These are phyloP conservation scores for Akanthomyces dipterigenus DNA, from an alignment of 2,329 filamentous ascomycete genomes.

Conservation along the genomic window DNA sequence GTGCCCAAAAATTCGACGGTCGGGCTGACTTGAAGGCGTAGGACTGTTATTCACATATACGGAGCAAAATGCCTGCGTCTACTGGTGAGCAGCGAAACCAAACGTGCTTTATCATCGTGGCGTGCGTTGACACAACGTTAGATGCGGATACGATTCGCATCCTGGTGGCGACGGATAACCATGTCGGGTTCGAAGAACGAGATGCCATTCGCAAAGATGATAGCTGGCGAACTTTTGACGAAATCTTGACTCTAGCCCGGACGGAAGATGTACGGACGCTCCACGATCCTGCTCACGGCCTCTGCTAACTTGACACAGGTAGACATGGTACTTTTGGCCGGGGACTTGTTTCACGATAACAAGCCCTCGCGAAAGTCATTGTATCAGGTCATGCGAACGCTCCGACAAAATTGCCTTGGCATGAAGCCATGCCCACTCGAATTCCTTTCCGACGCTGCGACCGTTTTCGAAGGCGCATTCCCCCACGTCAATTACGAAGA, in stretches of 20 bases:
- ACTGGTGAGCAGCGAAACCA: background rate
- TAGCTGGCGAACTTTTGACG: slow-evolving; percentile 93
- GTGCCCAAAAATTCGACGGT: background rate
- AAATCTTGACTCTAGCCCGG: slow-evolving; percentile 84
- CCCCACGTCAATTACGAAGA: slow-evolving; percentile 98
- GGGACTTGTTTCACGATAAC: slow-evolving; percentile 96
- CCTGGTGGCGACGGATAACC: slow-evolving; percentile 89
- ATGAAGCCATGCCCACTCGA: slow-evolving; percentile 94
- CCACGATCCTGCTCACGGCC: background rate
- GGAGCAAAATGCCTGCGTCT: background rate
- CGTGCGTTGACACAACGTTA: slow-evolving; percentile 17
- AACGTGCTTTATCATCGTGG: background rate
- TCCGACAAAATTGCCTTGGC: slow-evolving; percentile 88
- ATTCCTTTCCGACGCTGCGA: slow-evolving; percentile 85
- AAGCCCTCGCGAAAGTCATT: slow-evolving; percentile 92
- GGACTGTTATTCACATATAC: no score
- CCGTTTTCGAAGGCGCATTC: slow-evolving; percentile 85
- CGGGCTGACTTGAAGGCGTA: background rate
- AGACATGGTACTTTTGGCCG: slow-evolving; percentile 93
- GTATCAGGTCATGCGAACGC: slow-evolving; percentile 93
- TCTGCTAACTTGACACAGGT: slow-evolving; percentile 40
- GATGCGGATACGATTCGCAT: slow-evolving; percentile 85
- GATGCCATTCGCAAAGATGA: slow-evolving; percentile 93
- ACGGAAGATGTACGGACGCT: slow-evolving; percentile 58
- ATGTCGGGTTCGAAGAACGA: slow-evolving; percentile 94